Evolutionary conservation across 768 basidiomycete genomes (phyloP).

Genomic region (Tephrocybe sp.): DNA sequence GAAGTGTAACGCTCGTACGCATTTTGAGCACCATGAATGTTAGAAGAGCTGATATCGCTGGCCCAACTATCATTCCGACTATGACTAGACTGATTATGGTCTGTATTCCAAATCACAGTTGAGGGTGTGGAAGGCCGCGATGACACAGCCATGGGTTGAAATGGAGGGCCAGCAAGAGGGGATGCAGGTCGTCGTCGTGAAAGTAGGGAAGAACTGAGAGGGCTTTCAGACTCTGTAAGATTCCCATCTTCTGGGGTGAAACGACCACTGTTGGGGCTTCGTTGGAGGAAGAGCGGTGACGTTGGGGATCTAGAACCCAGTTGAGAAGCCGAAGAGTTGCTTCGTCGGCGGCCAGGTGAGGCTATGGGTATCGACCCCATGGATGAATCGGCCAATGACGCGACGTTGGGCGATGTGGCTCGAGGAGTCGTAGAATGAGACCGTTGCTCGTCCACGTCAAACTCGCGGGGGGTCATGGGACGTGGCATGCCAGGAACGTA

Average conservation of each 20-base stretch:
- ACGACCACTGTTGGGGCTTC: slow-evolving; percentile 57
- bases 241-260: slow-evolving; percentile 55
- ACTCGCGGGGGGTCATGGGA: slow-evolving; percentile 86
- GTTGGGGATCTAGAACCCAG: slow-evolving; percentile 49
- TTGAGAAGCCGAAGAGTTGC: slow-evolving; percentile 55
- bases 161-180: slow-evolving; percentile 59
- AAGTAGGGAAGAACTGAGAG: slow-evolving; percentile 50
- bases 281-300: slow-evolving; percentile 50
- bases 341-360: slow-evolving; percentile 39
- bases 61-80: slow-evolving; percentile 60
- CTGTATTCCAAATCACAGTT: slow-evolving; percentile 67
- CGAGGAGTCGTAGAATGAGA: slow-evolving; percentile 79
- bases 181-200: slow-evolving; percentile 68
- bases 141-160: slow-evolving; percentile 57
- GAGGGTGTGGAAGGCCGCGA: slow-evolving; percentile 71
- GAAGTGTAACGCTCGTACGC: slow-evolving; percentile 39
- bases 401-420: slow-evolving; percentile 62
- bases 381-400: slow-evolving; percentile 28
- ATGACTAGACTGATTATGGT: slow-evolving; percentile 36
- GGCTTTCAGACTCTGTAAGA: slow-evolving; percentile 41
- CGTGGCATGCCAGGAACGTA: slow-evolving; percentile 90
- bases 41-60: slow-evolving; percentile 37
- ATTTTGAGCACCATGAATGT: slow-evolving; percentile 26
- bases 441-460: slow-evolving; percentile 67
- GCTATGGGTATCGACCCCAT: slow-evolving; percentile 33